phyloP scores from a whole-genome alignment of 2,329 filamentous ascomycete species.

The Pestalotiopsis sp. region DNA sequence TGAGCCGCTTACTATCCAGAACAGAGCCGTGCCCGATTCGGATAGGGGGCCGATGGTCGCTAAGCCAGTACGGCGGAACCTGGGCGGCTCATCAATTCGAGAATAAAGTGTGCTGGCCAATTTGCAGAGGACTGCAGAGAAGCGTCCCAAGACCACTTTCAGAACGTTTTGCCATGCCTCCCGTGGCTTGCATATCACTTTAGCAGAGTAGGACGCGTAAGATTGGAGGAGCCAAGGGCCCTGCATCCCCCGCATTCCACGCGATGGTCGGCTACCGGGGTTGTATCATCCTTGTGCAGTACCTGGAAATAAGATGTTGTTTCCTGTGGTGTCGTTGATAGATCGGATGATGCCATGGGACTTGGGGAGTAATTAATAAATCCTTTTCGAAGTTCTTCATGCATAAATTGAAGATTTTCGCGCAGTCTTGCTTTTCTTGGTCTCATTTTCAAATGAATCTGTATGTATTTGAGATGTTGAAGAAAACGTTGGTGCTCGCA shows the following conservation, averaged over 20 bases:
- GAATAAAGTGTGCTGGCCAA: background rate
- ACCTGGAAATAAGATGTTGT: too few species aligned
- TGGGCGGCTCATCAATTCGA: conserved; percentile 3
- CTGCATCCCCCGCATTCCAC: conserved; percentile 5
- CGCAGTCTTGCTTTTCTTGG: background rate
- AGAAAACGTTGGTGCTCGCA: background rate
- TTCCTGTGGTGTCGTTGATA: background rate
- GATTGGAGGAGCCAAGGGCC: conserved; percentile 5
- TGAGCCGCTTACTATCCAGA: conserved; percentile 3
- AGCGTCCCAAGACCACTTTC: background rate
- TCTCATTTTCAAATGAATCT: background rate
- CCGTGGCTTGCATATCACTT: background rate
- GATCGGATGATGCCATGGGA: background rate
- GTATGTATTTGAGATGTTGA: background rate
- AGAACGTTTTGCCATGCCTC: background rate
- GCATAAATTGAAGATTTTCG: too few species aligned
- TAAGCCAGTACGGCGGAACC: background rate
- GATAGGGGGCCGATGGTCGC: background rate
- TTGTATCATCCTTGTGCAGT: background rate
- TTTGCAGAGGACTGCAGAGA: background rate
- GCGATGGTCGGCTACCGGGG: background rate
- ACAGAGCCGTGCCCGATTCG: background rate
- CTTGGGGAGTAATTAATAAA: background rate
- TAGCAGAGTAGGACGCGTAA: background rate
- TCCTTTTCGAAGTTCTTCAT: background rate